Evolutionary conservation across 345 rosid species (phyloP), one percentile per base, ranked within the genome.

Genomic region (Brassica carinata): DNA sequence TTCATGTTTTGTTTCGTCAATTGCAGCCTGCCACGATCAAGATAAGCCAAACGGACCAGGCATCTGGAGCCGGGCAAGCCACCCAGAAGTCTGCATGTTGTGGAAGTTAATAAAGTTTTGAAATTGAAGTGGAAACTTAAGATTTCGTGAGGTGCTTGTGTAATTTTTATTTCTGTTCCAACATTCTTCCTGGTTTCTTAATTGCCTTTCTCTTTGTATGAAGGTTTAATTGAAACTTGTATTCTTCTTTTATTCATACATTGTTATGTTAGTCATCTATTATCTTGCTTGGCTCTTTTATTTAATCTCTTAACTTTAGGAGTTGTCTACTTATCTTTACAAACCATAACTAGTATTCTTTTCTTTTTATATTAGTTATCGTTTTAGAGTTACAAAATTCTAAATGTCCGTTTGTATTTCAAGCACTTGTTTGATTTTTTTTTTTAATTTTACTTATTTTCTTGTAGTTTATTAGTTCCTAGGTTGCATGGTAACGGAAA

Each of bases 61-160:
- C 79, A 15, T 67, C 70, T 77, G 84, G 84, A 57, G 36, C 84
- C 38, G 76, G 79, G 14, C 82, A 84, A 67, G 84, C 86, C 3
- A 81, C 84, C 15, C 84, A 80, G 76, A 84, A 77, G 64, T 84
- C 86, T 48, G 86, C 81, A 31, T 83, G 84, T 71, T 59, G 76
- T 72, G 63, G 84, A 78, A 74, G 70, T 75, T 83, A 75, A 64
- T 67, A 70, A 59, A 3, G 26, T 23, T 33, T 61, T 75, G 71
- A 75, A 36, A 55, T 68, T 23, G 61, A 64, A 34, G 5, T 7
- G 59, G 55, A 61, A 63, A 34, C 65, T 51, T 55, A 70, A 80
- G 45, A 36, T 74, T 7, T 81, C 71, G 51, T 36, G 17, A 36
- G 75, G 79, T 80, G 76, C 79, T 70, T 81, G 5, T 81, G 84